Conservation (phyloP, 805 yeast species). For the Saccharomycopsis lassenensis region DNA sequence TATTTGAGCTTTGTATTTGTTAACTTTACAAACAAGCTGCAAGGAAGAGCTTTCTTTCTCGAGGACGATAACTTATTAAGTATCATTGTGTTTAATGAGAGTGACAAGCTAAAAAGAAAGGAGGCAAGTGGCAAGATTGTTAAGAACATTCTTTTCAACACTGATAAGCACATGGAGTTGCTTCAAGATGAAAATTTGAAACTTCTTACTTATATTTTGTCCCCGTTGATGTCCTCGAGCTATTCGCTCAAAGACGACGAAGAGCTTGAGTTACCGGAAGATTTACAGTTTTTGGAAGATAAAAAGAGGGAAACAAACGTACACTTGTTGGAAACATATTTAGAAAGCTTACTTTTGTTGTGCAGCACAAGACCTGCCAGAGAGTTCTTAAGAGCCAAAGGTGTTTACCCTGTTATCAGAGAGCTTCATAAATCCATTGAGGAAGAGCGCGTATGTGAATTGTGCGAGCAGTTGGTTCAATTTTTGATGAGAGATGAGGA, state of each 20-base stretch:
- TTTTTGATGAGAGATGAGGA: slow-evolving; percentile 88
- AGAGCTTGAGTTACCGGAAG: slow-evolving; percentile 78
- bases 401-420: slow-evolving; percentile 78
- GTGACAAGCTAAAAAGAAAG: slow-evolving; percentile 68
- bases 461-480: slow-evolving; percentile 79
- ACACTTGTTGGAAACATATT: slow-evolving; percentile 55
- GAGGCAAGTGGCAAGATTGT: slow-evolving; percentile 90
- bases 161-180: slow-evolving; percentile 51
- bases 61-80: slow-evolving; percentile 71
- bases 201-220: slow-evolving; percentile 66
- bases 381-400: slow-evolving; percentile 65
- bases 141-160: slow-evolving; percentile 79
- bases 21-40: slow-evolving; percentile 67
- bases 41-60: slow-evolving; percentile 70
- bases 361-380: slow-evolving; percentile 68
- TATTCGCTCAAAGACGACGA: slow-evolving; percentile 72
- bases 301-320: slow-evolving; percentile 68
- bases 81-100: slow-evolving; percentile 66
- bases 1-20: slow-evolving; percentile 83
- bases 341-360: slow-evolving; percentile 70
- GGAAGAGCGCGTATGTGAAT: slow-evolving; percentile 43
- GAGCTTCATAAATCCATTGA: slow-evolving; percentile 61
- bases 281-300: slow-evolving; percentile 65
- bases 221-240: slow-evolving; percentile 73
- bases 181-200: slow-evolving; percentile 55